Conservation (phyloP, 1,284 basidiomycete genomes). For the Coniophora puteana region DNA sequence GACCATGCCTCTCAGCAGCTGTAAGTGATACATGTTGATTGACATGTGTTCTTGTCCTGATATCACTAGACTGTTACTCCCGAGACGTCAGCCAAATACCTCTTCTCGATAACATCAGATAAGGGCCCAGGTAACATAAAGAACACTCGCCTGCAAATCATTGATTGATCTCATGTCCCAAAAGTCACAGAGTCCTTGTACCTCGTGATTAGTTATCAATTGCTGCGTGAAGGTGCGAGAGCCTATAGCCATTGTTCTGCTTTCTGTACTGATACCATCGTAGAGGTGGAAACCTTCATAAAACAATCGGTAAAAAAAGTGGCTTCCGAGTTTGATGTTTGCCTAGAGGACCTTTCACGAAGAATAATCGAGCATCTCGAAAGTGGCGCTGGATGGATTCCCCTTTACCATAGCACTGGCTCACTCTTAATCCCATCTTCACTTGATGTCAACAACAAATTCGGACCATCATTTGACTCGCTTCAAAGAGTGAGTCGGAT, state of each 20-base stretch:
- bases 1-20: slow-evolving; percentile 35
- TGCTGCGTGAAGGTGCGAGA: slow-evolving; percentile 65
- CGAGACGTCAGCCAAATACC: slow-evolving; percentile 61
- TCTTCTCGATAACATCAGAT: slow-evolving; percentile 66
- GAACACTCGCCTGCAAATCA: no score
- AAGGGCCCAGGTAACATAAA: slow-evolving; percentile 57
- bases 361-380: slow-evolving; percentile 59
- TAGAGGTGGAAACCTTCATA: slow-evolving; percentile 63
- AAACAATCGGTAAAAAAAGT: slow-evolving; percentile 43
- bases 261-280: slow-evolving; percentile 6
- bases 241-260: slow-evolving; percentile 3
- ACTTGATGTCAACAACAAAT: slow-evolving; percentile 31
- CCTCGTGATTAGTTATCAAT: slow-evolving; percentile 65
- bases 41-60: background rate
- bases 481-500: slow-evolving; percentile 37
- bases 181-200: slow-evolving; percentile 60
- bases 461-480: slow-evolving; percentile 33
- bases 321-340: slow-evolving; percentile 18
- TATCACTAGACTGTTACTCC: slow-evolving; percentile 62
- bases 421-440: slow-evolving; percentile 55
- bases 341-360: slow-evolving; percentile 40
- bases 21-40: slow-evolving; percentile 27
- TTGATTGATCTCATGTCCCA: background rate
- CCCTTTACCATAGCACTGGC: slow-evolving; percentile 63
- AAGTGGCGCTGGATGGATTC: slow-evolving; percentile 59